Evolutionary conservation across 2,329 filamentous ascomycete species (phyloP).

Genomic region (Chaetomium olivaceum): DNA sequence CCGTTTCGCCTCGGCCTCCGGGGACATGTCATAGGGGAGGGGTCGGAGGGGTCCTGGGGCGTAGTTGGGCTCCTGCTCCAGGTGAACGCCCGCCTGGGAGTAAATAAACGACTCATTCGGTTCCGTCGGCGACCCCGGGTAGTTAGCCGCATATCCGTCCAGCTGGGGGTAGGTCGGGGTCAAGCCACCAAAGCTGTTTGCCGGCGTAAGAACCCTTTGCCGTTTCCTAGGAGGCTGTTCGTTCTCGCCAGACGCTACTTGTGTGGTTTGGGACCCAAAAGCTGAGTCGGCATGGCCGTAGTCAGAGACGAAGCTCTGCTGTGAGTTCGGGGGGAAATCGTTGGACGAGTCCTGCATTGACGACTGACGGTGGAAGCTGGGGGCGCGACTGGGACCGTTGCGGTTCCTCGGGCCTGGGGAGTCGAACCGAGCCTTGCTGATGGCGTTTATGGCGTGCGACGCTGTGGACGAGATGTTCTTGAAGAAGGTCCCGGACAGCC

Average conservation of each 20-base stretch:
- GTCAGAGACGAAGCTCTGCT: constrained; percentile 79
- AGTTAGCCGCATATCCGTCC: constrained; percentile 49
- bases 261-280: constrained; percentile 60
- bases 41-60: constrained; percentile 66
- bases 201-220: constrained; percentile 59
- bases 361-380: constrained; percentile 70
- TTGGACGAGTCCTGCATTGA: constrained; percentile 70
- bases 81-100: constrained; percentile 51
- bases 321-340: constrained; percentile 71
- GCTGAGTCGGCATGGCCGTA: constrained; percentile 73
- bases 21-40: constrained; percentile 59
- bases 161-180: constrained; percentile 43
- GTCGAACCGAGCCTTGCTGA: constrained; percentile 93
- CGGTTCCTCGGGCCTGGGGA: constrained; percentile 73
- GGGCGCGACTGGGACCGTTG: constrained; percentile 63
- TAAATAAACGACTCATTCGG: constrained; percentile 79
- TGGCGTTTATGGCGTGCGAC: constrained; percentile 88
- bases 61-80: constrained; percentile 52
- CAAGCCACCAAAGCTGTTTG: constrained; percentile 56
- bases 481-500: constrained; percentile 84
- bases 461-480: constrained; percentile 94
- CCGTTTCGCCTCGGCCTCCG: constrained; percentile 76
- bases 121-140: constrained; percentile 75
- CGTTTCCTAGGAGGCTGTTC: constrained; percentile 81
- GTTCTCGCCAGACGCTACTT: constrained; percentile 53